phyloP scores from a whole-genome alignment of 768 basidiomycete genomes.

The Cystobasidium ongulense region DNA sequence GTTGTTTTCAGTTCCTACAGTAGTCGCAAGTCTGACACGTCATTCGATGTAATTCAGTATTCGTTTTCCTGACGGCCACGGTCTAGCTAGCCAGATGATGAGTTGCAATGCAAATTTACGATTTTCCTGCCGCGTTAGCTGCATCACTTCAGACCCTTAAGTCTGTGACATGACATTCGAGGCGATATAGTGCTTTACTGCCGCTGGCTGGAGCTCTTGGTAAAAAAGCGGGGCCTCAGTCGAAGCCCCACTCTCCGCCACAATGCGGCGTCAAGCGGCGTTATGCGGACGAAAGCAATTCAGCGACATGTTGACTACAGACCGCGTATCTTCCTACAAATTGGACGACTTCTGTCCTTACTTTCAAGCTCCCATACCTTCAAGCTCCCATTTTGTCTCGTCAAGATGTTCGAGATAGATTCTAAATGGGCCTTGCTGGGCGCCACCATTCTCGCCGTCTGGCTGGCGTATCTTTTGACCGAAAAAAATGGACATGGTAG shows the following conservation, averaged over 20 bases:
- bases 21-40: too few species aligned
- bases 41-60: constrained; percentile 34
- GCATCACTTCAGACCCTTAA: too few species aligned
- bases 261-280: too few species aligned
- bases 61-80: constrained; percentile 49
- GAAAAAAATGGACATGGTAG: background rate
- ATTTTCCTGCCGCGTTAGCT: too few species aligned
- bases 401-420: background rate
- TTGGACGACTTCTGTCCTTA: too few species aligned
- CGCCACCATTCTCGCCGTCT: background rate
- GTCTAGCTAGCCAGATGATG: background rate
- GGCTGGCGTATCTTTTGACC: background rate
- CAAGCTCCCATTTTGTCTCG: too few species aligned
- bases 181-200: background rate
- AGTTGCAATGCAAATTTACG: background rate
- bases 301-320: too few species aligned
- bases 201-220: constrained; percentile 38
- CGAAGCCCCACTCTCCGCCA: background rate
- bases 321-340: too few species aligned
- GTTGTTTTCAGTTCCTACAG: too few species aligned
- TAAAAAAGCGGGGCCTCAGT: constrained; percentile 40
- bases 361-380: too few species aligned
- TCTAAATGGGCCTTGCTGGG: background rate
- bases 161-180: too few species aligned
- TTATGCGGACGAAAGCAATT: too few species aligned